Percentiles rank a stretch among this genome's conserved stretches.
phyloP scores from a whole-genome alignment of 805 yeast genomes.

The Monosporozyma unispora region DNA sequence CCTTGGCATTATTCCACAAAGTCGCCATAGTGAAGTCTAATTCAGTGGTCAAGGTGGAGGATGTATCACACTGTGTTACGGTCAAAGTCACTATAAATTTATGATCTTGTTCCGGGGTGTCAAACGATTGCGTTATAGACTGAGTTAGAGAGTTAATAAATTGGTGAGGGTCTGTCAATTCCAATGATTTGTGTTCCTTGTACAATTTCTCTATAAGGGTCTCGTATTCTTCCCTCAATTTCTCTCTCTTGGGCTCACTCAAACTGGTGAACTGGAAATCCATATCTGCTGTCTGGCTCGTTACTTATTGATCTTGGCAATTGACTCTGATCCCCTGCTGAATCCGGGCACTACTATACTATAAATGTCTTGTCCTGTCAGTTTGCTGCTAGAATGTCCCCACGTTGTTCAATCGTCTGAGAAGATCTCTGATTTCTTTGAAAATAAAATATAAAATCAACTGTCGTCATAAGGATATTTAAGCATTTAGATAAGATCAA shows the following conservation, averaged over 20 bases:
- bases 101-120: background rate
- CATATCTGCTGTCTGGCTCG: background rate
- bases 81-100: constrained; percentile 39
- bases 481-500: no score
- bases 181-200: background rate
- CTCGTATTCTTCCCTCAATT: constrained; percentile 1
- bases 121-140: background rate
- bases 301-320: background rate
- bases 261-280: background rate
- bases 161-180: background rate
- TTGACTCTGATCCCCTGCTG: background rate
- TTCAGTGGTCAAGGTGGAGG: background rate
- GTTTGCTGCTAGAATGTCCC: background rate
- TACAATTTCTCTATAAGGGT: constrained; percentile 1
- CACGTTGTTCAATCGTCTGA: constrained; percentile 1
- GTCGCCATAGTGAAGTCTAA: constrained; percentile 35
- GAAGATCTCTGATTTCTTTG: background rate
- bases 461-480: background rate
- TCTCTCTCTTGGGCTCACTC: background rate
- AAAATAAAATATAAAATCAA: background rate
- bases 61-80: background rate
- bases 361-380: background rate
- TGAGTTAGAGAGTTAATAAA: background rate
- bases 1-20: constrained; percentile 47
- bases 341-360: background rate